Evolutionary conservation across 345 rosid genomes (phyloP).

Genomic region (Acer negundo): DNA sequence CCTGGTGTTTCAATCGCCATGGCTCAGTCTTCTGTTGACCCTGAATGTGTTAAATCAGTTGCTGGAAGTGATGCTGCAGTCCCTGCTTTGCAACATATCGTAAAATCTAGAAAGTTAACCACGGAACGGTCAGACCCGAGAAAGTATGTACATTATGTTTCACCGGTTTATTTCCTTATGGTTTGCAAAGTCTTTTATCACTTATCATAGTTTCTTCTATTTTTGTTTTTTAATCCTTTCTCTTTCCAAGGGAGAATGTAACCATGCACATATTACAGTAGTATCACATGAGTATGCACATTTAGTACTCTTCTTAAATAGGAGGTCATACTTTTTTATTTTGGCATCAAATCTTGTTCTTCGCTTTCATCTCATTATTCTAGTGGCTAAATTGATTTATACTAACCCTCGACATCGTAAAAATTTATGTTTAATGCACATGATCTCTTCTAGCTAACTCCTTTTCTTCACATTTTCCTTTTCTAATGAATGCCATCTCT

Average conservation of each 20-base stretch:
- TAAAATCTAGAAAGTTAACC: constrained; percentile 62
- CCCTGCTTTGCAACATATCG: constrained; percentile 46
- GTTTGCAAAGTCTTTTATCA: constrained; percentile 28
- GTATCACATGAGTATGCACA: background rate
- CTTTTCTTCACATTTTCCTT: background rate
- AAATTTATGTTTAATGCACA: background rate
- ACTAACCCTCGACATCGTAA: background rate
- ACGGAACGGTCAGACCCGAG: constrained; percentile 76
- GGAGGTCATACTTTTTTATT: background rate
- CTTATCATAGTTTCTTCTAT: constrained; percentile 11
- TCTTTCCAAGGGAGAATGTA: background rate
- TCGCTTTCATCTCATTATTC: background rate
- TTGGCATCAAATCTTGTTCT: background rate
- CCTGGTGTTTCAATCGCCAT: constrained; percentile 56
- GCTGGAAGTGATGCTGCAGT: constrained; percentile 51
- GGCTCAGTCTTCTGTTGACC: constrained; percentile 57
- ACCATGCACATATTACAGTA: background rate
- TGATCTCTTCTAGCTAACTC: background rate
- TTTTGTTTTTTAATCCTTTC: background rate
- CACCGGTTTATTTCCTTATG: background rate
- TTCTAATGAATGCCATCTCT: background rate
- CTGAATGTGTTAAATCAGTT: constrained; percentile 51
- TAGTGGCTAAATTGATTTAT: background rate
- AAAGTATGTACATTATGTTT: constrained; percentile 47
- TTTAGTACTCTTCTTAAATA: background rate